Evolutionary conservation across 2,329 filamentous ascomycete species (phyloP).

Genomic region (Lasiodiplodia hormozganensis): DNA sequence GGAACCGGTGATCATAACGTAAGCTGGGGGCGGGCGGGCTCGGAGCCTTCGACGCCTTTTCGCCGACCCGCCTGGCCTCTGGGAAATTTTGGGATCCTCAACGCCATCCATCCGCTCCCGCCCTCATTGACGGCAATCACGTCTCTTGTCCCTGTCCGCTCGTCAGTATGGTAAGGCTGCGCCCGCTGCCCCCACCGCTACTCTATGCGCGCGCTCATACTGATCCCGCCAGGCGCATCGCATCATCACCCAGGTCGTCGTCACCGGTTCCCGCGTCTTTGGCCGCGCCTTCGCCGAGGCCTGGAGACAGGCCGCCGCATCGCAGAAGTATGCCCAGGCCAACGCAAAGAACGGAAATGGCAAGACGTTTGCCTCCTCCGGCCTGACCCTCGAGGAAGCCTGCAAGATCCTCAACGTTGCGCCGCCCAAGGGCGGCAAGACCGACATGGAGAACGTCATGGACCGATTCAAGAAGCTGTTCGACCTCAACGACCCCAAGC

Average conservation of each 20-base stretch:
- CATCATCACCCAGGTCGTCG: slow-evolving; percentile 89
- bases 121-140: slow-evolving; percentile 6
- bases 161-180: slow-evolving; percentile 4
- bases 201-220: slow-evolving; percentile 15
- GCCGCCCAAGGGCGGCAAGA: slow-evolving; percentile 78
- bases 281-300: slow-evolving; percentile 92
- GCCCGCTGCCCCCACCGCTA: not conserved
- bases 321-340: slow-evolving; percentile 79
- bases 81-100: slow-evolving; percentile 29
- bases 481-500: slow-evolving; percentile 91
- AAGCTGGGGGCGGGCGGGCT: not conserved
- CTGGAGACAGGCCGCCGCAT: slow-evolving; percentile 92
- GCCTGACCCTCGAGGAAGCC: slow-evolving; percentile 93
- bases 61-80: slow-evolving; percentile 24
- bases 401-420: slow-evolving; percentile 97
- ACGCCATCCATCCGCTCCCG: slow-evolving; percentile 18
- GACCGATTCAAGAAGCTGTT: slow-evolving; percentile 93
- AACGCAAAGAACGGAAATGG: slow-evolving; percentile 66
- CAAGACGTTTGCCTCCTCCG: slow-evolving; percentile 66
- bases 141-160: not conserved
- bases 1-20: slow-evolving; percentile 3
- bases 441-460: slow-evolving; percentile 80
- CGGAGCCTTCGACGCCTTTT: slow-evolving; percentile 21
- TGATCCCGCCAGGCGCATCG: slow-evolving; percentile 76
- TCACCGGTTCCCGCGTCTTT: slow-evolving; percentile 89